Evolutionary conservation across 2,329 filamentous ascomycete species (phyloP), one percentile per base, ranked within the genome.

Genomic region (Ascomycota sp.): DNA sequence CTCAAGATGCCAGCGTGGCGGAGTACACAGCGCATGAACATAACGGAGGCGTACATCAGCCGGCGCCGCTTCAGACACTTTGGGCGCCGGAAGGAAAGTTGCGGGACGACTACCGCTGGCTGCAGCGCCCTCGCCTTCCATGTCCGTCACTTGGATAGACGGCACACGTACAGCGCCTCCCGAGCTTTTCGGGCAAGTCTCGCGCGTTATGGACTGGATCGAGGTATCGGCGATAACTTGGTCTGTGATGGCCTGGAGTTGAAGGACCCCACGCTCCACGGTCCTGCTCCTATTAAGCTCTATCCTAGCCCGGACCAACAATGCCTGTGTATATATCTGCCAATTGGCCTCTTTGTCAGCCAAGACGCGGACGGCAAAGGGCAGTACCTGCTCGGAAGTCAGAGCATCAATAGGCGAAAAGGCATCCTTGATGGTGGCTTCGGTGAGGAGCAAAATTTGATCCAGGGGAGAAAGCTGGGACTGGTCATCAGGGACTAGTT

Each of bases 281-380:
- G 89, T 98, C 32, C 86, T 67, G 31, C 85, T 81, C 31, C 72
- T 69, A 52, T 91, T 85, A 0, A 85, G 65, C 51, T 98, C 89
- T 32, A 95, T 86, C 11, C 89, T 66, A 35, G 82, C 92, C 27
- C 89, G 69, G 2, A 95, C 79, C 0, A 98, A 62, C 7, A 98
- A 60, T 0, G 83, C 89, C 46, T 95, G 85, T 0, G 89, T 94
- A 47, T 95, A 95, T 22, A 94, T 75, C 49, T 95, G 89, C 89
- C 89, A 98, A 50, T 95, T 98, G 1, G 82, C 86, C 27, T 78
- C 78, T 40, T 86, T 85, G 35, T 89, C 83, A 7, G 78, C 69
- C 2, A 98, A 63, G 0, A 95, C 89, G 25, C 89, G 71, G 2
- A 75, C 76, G 1, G 89, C 89, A 46, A 86, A 98, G 0, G 89